phyloP scores from a whole-genome alignment of 1,284 basidiomycete species.

The Sanguinoderma infundibulare region DNA sequence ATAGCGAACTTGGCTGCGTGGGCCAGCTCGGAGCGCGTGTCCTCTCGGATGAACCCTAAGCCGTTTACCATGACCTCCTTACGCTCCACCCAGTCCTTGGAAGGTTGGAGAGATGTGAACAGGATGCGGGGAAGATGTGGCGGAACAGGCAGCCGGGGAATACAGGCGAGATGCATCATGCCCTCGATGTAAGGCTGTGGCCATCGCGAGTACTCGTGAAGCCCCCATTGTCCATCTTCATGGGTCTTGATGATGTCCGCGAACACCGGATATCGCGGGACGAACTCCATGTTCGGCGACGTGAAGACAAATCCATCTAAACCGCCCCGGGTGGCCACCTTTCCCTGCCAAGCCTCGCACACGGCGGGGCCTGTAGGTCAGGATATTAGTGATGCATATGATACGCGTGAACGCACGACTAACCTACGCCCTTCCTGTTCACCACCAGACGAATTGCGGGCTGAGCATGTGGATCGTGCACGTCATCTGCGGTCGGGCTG shows the following conservation, averaged over 20 bases:
- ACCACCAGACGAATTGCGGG: too few relatives aligned
- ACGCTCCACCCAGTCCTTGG: neutral
- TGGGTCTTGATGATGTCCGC: slow-evolving; percentile 23
- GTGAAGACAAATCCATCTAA: slow-evolving; percentile 8
- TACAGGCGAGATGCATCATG: neutral
- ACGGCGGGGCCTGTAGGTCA: too few relatives aligned
- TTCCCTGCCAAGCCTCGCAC: neutral
- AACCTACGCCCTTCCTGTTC: too few relatives aligned
- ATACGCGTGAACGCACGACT: too few relatives aligned
- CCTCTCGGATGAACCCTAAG: neutral
- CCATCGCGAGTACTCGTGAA: neutral
- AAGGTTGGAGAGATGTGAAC: neutral
- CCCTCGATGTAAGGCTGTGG: neutral
- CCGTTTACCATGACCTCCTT: neutral
- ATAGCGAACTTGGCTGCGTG: neutral
- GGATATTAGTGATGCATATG: too few relatives aligned
- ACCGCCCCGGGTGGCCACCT: neutral
- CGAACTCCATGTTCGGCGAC: slow-evolving; percentile 39
- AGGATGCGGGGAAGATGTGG: neutral
- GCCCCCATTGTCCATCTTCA: slow-evolving; percentile 20
- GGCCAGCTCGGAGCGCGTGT: neutral
- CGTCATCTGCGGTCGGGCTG: too few relatives aligned
- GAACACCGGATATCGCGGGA: slow-evolving; percentile 14
- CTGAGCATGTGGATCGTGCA: too few relatives aligned
- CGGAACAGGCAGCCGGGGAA: neutral